Evolutionary conservation across 495 filamentous ascomycete species (phyloP).

Genomic region (Penicillium cinerascens): DNA sequence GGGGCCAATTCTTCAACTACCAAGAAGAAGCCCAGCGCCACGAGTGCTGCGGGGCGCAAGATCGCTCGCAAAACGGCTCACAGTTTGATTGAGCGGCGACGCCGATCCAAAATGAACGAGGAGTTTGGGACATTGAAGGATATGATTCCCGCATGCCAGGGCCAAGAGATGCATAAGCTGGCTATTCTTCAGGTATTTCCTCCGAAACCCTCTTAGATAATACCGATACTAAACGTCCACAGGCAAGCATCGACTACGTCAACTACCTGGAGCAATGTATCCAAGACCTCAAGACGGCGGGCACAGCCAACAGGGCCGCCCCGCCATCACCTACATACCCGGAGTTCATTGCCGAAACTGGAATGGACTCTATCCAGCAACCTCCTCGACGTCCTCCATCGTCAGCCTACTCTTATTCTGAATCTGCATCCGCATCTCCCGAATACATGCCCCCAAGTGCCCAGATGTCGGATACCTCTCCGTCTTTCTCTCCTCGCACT

Average conservation of each 20-base stretch:
- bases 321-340: conserved; percentile 39
- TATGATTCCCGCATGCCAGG: conserved; percentile 89
- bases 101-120: conserved; percentile 98
- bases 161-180: conserved; percentile 97
- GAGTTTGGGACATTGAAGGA: conserved; percentile 92
- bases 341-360: conserved; percentile 27
- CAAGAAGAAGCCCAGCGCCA: conserved; percentile 68
- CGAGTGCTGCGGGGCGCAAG: conserved; percentile 80
- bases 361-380: conserved; percentile 9
- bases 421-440: conserved; percentile 37
- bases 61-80: conserved; percentile 96
- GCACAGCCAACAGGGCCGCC: conserved; percentile 13
- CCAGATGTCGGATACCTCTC: conserved; percentile 32
- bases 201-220: neutral
- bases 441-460: conserved; percentile 23
- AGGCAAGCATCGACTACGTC: conserved; percentile 97
- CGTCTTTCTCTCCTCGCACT: conserved; percentile 38
- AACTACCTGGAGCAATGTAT: conserved; percentile 92
- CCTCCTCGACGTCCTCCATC: conserved; percentile 13
- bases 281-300: conserved; percentile 68
- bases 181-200: conserved; percentile 82
- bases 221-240: neutral
- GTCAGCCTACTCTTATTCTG: conserved; percentile 27
- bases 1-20: conserved; percentile 30
- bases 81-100: conserved; percentile 85